Base-by-base conservation (phyloP, 2,329 filamentous ascomycete species). In the Pseudopyricularia cyperi region DNA sequence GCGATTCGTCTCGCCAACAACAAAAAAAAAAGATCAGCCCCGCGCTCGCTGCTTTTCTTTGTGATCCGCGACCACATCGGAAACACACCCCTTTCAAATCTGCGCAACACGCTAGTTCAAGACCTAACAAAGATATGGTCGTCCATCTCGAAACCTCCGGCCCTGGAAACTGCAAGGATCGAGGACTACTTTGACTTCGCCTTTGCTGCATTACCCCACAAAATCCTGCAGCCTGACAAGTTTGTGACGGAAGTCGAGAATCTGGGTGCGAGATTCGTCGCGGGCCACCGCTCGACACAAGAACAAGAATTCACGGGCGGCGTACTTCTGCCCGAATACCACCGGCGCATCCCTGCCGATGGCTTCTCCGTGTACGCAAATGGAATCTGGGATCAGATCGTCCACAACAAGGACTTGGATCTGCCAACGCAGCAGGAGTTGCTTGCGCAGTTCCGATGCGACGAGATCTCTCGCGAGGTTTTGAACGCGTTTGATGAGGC, bases 161-260 rank as follows among this genome's bases (percentile, higher is more conserved):
- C 91, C 1, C 76, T 97, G 53, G 93, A 98, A 65, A 82, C 82
- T 58, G 91, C 91, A 19, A 82, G 77, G 53, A 97, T 98, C 57
- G 87, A 93, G 60, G 91, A 98, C 64, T 98, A 97, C 71, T 98
- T 98, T 62, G 93, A 98, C 70, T 97, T 98, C 68, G 90, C 89
- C 52, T 98, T 98, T 63, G 88, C 90, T 48, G 89, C 91, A 0
- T 77, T 98, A 22, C 93, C 93, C 4, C 93, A 98, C 74, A 98
- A 98, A 73, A 89, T 95, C 55, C 77, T 97, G 52, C 91, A 97
- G 64, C 89, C 87, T 3, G 90, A 97, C 24, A 87, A 90, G 66
- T 98, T 98, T 62, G 75, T 85, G 35, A 71, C 79, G 35, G 90
- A 94, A 63, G 86, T 94, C 14, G 77, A 82, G 58, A 87, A 83